Base-by-base conservation (phyloP, 371 early-diverging fungal species). In the Rhizopus stolonifer region DNA sequence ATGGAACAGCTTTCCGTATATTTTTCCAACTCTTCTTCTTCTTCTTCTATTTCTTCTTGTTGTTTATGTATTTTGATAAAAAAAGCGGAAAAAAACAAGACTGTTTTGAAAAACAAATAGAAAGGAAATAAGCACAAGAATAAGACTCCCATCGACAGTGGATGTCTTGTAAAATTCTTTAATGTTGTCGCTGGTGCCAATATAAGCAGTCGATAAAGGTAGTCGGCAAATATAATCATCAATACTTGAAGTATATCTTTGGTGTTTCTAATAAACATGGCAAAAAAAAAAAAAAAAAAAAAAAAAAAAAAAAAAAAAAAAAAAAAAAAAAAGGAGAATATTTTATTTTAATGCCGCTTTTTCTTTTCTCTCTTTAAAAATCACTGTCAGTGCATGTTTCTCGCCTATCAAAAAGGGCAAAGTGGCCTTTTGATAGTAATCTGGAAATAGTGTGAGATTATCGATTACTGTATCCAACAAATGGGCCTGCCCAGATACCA, bases 391-490 rank as follows among this genome's bases (percentile, higher is more conserved):
- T 22, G 61, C 60, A 46, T 72, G 69, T 5, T 42, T 45, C 29
- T 61, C 60, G 7, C 67, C 72, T 25, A 74, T 46, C 2, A 59
- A 58, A 52, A 70, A 75, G 1, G 71, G 71, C n/a, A 70, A 44
- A 8, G 62, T 70, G 9, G 62, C 70, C 17, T 48, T 47, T 44
- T 69, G 72, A 48, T 74, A 73, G 38, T 71, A 73, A 17, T 67
- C 64, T 4, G 62, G 46, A 40, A 49, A 67, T 3, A 65, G 24
- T 39, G 62, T 63, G 34, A 75, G 55, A 46, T 71, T 87, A 56
- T 85, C 80, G 47, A 91, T 87, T 23, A 92, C 77, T 4, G 80
- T 80, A 57, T 87, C 87, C 18, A 92, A 61, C 47, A 91, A 63
- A 52, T 89, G 90, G 0, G 91, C 88, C 46, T 89, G 86, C 11